A percentile compares a stretch with the other conserved stretches of the same genome.
These are phyloP conservation scores for Ephemerocybe angulata DNA, from an alignment of 768 basidiomycete genomes.

Conservation along the genomic window DNA sequence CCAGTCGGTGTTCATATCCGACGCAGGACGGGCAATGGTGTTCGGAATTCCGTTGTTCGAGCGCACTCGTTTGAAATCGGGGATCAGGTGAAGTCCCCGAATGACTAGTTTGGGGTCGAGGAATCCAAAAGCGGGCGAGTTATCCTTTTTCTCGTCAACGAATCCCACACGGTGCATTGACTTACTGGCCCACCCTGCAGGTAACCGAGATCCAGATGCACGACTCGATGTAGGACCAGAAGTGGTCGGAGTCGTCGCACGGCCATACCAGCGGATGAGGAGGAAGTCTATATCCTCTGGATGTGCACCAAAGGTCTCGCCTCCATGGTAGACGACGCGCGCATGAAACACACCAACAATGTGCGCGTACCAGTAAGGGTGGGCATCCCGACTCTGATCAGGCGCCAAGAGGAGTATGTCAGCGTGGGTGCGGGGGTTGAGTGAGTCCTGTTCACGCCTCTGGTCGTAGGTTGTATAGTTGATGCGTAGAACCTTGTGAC, in stretches of 20 bases:
- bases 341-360: slow-evolving; percentile 21
- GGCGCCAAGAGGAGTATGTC: slow-evolving; percentile 29
- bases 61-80: slow-evolving; percentile 24
- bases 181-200: slow-evolving; percentile 19
- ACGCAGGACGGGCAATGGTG: slow-evolving; percentile 5
- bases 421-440: slow-evolving; percentile 25
- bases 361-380: slow-evolving; percentile 22
- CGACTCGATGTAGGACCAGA: too few relatives aligned
- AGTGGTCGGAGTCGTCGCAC: too few relatives aligned
- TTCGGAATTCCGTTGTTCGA: slow-evolving; percentile 14
- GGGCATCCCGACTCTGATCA: slow-evolving; percentile 7
- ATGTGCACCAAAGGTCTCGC: too few relatives aligned
- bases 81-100: slow-evolving; percentile 37
- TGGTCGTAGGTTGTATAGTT: slow-evolving; percentile 31
- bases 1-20: slow-evolving; percentile 28
- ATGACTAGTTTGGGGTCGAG: slow-evolving; percentile 38
- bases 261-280: too few relatives aligned
- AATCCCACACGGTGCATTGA: slow-evolving; percentile 31
- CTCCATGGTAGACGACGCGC: too few relatives aligned
- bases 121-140: slow-evolving; percentile 37
- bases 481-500: slow-evolving; percentile 15
- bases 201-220: too few relatives aligned
- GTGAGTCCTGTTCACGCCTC: slow-evolving; percentile 18
- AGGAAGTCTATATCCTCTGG: too few relatives aligned
- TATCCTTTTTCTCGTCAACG: slow-evolving; percentile 16